Base-by-base conservation (phyloP, 148 eudicot species). In the Rhododendron vialii region DNA sequence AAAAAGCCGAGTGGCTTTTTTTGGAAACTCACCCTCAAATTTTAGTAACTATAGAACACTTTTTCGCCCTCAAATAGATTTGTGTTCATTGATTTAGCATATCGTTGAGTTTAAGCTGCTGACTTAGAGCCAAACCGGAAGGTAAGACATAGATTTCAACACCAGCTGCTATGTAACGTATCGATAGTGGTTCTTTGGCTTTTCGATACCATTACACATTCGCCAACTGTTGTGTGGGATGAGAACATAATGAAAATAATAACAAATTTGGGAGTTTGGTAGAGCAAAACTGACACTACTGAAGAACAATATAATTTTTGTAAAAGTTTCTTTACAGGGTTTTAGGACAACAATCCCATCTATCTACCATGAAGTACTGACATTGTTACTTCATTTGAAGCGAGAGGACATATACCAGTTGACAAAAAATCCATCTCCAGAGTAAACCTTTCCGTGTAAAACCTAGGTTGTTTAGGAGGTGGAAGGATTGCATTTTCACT, bases 381-480 rank as follows among this genome's bases (percentile, higher is more conserved):
- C 10, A 83, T 4, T 7, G 78, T 67, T 45, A 83, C 26, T 43
- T 83, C 85, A 18, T 47, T 83, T 43, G 85, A 83, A 47, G 38
- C 20, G 20, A 7, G 33, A 26, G 57, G 36, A 28, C 15, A n/a
- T 65, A 2, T 83, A 11, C 41, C 26, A 43, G 57, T 45, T 18
- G 61, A 67, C 7, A 38, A 38, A 28, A 28, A 83, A 15, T 83
- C 61, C 12, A 17, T 45, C 5, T 83, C 78, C 5, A 24, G 24
- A 1, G 7, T 24, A 45, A 45, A 47, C 38, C 78, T 65, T 45
- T 15, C 28, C 17, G 78, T 26, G 59, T 83, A 83, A 47, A 67
- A 45, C 33, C 78, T 61, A 11, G 85, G 85, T 83, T 83, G 85
- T 83, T 65, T 67, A 45, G 85, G 85, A 9, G 12, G 57, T 13